These are phyloP conservation scores for Phylloporus arenicola DNA, from an alignment of 768 basidiomycete genomes.

Conservation along the genomic window DNA sequence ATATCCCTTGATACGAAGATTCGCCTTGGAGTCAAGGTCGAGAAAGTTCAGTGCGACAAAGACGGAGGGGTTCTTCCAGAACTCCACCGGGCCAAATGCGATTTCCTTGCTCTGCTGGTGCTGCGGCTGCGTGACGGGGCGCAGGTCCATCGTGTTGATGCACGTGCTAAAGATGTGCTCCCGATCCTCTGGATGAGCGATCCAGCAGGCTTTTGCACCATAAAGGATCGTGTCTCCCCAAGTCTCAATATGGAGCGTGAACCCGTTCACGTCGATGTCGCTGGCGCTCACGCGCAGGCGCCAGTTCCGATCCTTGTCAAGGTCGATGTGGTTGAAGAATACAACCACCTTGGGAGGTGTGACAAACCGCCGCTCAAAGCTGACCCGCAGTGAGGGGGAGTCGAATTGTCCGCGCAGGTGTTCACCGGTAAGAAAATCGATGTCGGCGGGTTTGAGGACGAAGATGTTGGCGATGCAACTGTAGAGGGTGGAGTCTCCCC, in stretches of 20 bases:
- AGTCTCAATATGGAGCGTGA: conserved; percentile 11
- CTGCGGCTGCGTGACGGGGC: conserved; percentile 2
- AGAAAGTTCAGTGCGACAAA: conserved; percentile 18
- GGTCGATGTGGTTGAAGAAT: conserved; percentile 13
- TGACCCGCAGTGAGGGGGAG: conserved; percentile 3
- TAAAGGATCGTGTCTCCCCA: conserved; percentile 7
- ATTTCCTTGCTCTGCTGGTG: conserved; percentile 2
- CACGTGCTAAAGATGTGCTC: conserved; percentile 14
- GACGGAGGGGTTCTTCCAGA: conserved; percentile 13
- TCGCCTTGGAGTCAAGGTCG: conserved; percentile 4
- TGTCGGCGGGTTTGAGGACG: conserved; percentile 5
- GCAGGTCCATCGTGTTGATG: conserved; percentile 6
- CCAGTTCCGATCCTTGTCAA: conserved; percentile 6
- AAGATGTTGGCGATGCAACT: neutral
- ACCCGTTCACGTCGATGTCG: conserved; percentile 10
- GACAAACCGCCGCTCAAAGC: conserved; percentile 10
- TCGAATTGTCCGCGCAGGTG: neutral
- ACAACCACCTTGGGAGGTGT: conserved; percentile 15
- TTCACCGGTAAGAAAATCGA: conserved; percentile 15
- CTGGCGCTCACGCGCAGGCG: conserved; percentile 4
- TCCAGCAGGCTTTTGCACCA: conserved; percentile 7
- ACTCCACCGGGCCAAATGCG: conserved; percentile 2
- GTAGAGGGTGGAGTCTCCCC: conserved; percentile 1
- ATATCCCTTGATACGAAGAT: conserved; percentile 12
- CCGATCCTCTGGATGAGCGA: conserved; percentile 20